Percentiles rank a stretch among this genome's conserved stretches.
Conservation (phyloP, 148 eudicot genomes). For the Rhododendron kiyosumense region DNA sequence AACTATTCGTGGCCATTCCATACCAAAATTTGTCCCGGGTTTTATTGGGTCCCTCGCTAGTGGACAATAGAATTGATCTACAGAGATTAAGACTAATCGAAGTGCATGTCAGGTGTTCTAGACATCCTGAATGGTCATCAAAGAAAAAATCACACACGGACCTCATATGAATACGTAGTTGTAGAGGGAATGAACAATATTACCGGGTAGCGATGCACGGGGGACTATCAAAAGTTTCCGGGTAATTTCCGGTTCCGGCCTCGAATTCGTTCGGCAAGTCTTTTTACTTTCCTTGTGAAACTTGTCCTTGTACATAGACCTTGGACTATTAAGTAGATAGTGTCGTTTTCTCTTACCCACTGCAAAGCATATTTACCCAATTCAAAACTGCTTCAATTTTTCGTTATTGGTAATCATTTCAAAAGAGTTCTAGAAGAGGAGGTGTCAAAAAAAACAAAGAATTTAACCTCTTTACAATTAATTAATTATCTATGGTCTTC, state of each 20-base stretch:
- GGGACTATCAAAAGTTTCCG: neutral
- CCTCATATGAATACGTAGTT: neutral
- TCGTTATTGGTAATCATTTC: neutral
- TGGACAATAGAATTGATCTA: too few relatives aligned
- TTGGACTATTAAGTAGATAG: neutral
- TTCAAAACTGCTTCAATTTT: neutral
- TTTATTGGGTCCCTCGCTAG: too few relatives aligned
- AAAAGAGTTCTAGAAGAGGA: neutral
- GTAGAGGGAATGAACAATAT: neutral
- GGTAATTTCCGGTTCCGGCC: neutral
- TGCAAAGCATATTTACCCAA: neutral
- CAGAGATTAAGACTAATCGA: too few relatives aligned
- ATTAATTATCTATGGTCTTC: neutral
- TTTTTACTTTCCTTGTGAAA: neutral
- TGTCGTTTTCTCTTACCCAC: constrained; percentile 1
- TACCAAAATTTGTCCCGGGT: too few relatives aligned
- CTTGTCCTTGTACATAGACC: neutral
- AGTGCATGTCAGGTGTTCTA: too few relatives aligned
- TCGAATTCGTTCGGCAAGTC: neutral
- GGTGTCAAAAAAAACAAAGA: neutral
- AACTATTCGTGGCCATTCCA: neutral
- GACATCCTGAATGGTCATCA: too few relatives aligned
- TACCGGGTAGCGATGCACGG: neutral
- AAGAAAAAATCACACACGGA: too few relatives aligned
- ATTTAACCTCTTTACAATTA: neutral